Percentiles rank a stretch among this genome's conserved stretches.
These are phyloP conservation scores for Rosa multiflora DNA, from an alignment of 306 rosid species.

Conservation along the genomic window DNA sequence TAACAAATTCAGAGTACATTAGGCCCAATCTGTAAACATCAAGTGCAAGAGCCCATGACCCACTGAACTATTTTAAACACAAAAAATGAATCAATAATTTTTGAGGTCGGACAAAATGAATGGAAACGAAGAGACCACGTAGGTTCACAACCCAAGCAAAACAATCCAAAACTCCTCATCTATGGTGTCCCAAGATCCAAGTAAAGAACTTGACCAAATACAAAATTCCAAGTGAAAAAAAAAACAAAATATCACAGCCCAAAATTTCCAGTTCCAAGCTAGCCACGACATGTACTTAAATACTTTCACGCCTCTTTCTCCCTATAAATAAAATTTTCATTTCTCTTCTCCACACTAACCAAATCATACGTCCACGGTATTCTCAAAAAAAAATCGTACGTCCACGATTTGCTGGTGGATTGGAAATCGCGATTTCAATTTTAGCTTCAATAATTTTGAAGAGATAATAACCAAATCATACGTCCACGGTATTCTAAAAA, in stretches of 20 bases:
- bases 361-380: constrained; percentile 1
- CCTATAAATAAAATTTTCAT: background rate
- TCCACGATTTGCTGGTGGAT: constrained; percentile 5
- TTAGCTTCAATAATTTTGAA: too few species aligned
- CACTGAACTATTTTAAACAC: background rate
- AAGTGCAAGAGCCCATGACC: background rate
- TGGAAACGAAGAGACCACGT: constrained; percentile 7
- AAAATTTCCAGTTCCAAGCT: background rate
- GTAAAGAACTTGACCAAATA: background rate
- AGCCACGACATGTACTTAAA: background rate
- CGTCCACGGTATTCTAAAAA: background rate
- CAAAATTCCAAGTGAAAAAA: background rate
- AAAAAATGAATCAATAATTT: background rate
- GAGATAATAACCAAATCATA: background rate
- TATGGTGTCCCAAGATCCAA: constrained; percentile 1
- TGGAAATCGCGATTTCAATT: background rate
- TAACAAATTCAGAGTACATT: background rate
- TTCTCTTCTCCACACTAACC: background rate
- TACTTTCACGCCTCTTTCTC: background rate
- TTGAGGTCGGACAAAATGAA: background rate
- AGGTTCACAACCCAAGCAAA: background rate
- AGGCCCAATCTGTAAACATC: background rate
- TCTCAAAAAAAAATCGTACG: background rate
- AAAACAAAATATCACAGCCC: background rate
- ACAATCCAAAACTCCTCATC: background rate